Conservation (phyloP, 164 flowering plant genomes). For the Malania oleifera region DNA sequence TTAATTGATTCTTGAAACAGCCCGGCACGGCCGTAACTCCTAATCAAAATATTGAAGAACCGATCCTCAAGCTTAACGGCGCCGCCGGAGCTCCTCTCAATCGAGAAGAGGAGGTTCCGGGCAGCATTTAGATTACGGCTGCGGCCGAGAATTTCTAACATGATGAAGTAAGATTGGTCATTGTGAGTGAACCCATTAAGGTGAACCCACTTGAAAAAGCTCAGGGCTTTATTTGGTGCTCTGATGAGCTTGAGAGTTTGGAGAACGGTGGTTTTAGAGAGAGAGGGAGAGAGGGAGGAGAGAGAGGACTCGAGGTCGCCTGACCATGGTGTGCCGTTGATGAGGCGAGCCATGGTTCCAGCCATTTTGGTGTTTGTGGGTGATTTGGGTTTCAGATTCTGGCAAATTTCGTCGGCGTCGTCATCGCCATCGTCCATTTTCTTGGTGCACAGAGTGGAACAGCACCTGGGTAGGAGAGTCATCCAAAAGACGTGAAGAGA, state of each 20-base stretch:
- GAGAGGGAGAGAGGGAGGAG: slow-evolving; percentile 26
- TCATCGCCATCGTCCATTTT: neutral
- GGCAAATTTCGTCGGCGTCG: neutral
- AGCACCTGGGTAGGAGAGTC: slow-evolving; percentile 4
- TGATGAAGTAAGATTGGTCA: slow-evolving; percentile 38
- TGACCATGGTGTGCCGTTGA: slow-evolving; percentile 34
- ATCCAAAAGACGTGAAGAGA: neutral
- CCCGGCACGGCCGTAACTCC: slow-evolving; percentile 61
- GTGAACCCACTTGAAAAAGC: slow-evolving; percentile 59
- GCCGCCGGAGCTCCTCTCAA: slow-evolving; percentile 39
- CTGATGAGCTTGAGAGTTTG: slow-evolving; percentile 49
- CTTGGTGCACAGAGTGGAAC: neutral
- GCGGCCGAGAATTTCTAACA: slow-evolving; percentile 54
- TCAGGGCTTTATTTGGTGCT: slow-evolving; percentile 41
- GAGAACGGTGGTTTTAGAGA: slow-evolving; percentile 47
- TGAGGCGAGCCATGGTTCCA: slow-evolving; percentile 24
- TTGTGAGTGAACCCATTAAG: slow-evolving; percentile 36
- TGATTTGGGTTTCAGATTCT: slow-evolving; percentile 14
- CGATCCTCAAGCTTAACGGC: slow-evolving; percentile 37
- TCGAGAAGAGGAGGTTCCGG: slow-evolving; percentile 51
- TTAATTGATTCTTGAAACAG: slow-evolving; percentile 58
- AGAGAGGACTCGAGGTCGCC: slow-evolving; percentile 41
- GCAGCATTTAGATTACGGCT: slow-evolving; percentile 55
- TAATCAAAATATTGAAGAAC: slow-evolving; percentile 62
- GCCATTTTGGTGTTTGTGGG: slow-evolving; percentile 23